phyloP scores from a whole-genome alignment of 192 early-diverging fungal genomes.

The Coemansia sp. region DNA sequence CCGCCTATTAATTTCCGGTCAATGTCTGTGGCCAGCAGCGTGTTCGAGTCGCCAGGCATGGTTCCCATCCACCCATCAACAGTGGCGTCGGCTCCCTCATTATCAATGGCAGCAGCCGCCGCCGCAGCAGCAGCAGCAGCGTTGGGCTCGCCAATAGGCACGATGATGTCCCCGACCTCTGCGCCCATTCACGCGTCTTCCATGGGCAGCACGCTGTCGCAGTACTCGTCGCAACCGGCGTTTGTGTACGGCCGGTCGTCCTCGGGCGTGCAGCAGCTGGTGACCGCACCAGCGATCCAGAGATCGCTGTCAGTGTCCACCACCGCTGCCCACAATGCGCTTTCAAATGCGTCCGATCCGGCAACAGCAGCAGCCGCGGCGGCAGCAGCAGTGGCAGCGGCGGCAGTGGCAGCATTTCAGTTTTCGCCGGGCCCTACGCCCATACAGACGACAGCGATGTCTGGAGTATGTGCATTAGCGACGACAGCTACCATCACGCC shows the following conservation, averaged over 20 bases:
- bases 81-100: conserved; percentile 7
- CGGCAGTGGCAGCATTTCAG: neutral
- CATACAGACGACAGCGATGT: neutral
- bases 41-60: conserved; percentile 24
- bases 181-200: neutral
- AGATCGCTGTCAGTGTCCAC: neutral
- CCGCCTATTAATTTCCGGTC: conserved; percentile 32
- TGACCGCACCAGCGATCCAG: neutral
- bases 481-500: neutral
- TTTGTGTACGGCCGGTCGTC: neutral
- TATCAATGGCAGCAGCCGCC: neutral
- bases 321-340: neutral
- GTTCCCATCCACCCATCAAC: conserved; percentile 10
- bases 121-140: neutral
- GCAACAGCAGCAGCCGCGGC: conserved; percentile 7
- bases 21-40: conserved; percentile 22
- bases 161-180: neutral
- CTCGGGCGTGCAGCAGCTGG: neutral
- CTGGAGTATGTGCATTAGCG: neutral
- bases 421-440: neutral
- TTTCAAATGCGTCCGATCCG: neutral
- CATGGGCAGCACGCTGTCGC: neutral
- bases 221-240: neutral
- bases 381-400: neutral
- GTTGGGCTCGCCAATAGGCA: neutral